Base-by-base conservation (phyloP, 83 land plant genomes). In the Picea engelmannii region DNA sequence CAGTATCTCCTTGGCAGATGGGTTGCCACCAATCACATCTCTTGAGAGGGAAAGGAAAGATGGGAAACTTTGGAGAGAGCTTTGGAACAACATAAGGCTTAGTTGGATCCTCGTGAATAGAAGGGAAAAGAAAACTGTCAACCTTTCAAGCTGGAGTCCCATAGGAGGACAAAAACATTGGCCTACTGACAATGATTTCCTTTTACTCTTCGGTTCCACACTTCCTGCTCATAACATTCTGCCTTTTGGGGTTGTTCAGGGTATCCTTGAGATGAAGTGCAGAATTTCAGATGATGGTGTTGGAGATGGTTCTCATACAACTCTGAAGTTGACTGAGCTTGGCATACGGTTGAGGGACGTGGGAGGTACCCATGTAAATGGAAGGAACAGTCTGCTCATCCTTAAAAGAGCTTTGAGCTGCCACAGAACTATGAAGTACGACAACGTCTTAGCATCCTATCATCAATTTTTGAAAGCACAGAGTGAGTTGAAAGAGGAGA, bases 101-200 rank as follows among this genome's bases (percentile, higher is more conserved):
- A 89, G 91, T 65, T 89, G 91, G 91, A 87, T 89, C 12, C 21
- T 89, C 4, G 77, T 89, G 24, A 79, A 87, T 69, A 84, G 63
- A 78, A 73, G 38, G 64, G 85, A 81, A 13, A 81, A 74, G 10
- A 83, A 73, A 38, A 77, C 85, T 73, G 90, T 71, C 0, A 89
- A 89, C 44, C 80, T 89, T 27, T 62, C 91, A 20, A 89, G 90
- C 47, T 82, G 87, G 87, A 84, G 62, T 21, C 86, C 91, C 5
- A 68, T 89, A 23, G 82, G 79, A n/a, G 91, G 91, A 10, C 81
- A 47, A 31, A 71, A 84, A 38, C 90, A 87, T 59, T 89, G 89
- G 89, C 91, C 91, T 4, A 84, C 76, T 49, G 91, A 89, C 20
- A 75, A 83, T 0, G 86, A 87, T 55, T 87, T 84, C 55, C 55